Evolutionary conservation across 306 rosid species (phyloP).

Genomic region (Prunus padus): DNA sequence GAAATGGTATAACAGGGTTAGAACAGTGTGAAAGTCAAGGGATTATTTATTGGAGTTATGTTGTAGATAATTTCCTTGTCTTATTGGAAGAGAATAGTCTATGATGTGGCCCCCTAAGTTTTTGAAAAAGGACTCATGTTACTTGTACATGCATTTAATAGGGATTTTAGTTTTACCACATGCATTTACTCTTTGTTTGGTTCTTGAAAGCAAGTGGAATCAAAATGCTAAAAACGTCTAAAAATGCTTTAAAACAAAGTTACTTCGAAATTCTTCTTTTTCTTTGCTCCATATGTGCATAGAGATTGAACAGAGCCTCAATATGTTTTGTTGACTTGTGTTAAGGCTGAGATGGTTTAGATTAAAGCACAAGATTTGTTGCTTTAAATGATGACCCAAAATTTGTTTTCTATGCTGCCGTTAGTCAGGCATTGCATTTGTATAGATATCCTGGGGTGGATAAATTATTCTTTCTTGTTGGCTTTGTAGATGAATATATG

Average conservation of each 20-base stretch:
- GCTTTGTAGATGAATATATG: constrained; percentile 79
- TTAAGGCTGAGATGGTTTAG: neutral
- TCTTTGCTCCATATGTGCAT: neutral
- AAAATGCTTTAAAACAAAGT: neutral
- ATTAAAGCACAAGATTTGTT: neutral
- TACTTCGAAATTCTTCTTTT: neutral
- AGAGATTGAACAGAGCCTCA: neutral
- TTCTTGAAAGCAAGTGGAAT: too few species aligned
- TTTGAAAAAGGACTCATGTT: too few species aligned
- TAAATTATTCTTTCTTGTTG: neutral
- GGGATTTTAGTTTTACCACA: too few species aligned
- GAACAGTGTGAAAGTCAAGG: neutral
- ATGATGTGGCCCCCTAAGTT: neutral
- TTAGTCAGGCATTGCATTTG: too few species aligned
- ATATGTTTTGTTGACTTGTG: neutral
- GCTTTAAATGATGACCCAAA: neutral
- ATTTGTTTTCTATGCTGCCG: neutral
- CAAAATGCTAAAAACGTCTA: too few species aligned
- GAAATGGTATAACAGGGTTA: too few species aligned
- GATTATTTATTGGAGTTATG: too few species aligned
- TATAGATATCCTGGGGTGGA: neutral
- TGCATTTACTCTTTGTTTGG: too few species aligned
- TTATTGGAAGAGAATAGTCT: neutral
- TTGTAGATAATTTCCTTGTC: too few species aligned
- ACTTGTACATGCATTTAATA: too few species aligned